A percentile compares a stretch with the other conserved stretches of the same genome.
phyloP scores from a whole-genome alignment of 73 alveolate genomes.

The Paramecium octaurelia region DNA sequence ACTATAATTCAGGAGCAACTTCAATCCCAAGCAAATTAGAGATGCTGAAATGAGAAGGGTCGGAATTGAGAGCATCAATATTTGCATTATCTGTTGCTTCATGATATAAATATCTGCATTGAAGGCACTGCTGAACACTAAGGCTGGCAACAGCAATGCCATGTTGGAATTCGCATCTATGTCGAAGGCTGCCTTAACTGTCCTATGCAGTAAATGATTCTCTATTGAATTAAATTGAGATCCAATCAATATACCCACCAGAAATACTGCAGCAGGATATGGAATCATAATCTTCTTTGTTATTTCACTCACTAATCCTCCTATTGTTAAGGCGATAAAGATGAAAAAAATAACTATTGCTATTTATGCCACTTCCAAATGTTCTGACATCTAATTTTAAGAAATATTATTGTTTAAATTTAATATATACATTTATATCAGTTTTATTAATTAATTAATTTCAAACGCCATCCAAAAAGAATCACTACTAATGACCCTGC shows the following conservation, averaged over 20 bases:
- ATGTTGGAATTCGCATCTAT: constrained; percentile 39
- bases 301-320: constrained; percentile 50
- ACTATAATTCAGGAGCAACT: constrained; percentile 56
- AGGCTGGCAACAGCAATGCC: constrained; percentile 51
- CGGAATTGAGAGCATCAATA: constrained; percentile 57
- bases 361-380: background rate
- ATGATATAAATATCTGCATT: constrained; percentile 64
- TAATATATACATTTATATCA: background rate
- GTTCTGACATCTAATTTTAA: constrained; percentile 4
- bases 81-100: constrained; percentile 52
- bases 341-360: constrained; percentile 54
- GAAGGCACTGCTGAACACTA: constrained; percentile 62
- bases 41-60: constrained; percentile 59
- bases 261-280: constrained; percentile 51
- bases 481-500: background rate
- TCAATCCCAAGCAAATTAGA: constrained; percentile 39
- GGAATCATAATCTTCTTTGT: constrained; percentile 51
- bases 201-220: background rate
- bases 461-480: background rate
- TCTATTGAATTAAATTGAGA: constrained; percentile 7
- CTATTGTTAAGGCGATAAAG: constrained; percentile 37
- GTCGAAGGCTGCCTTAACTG: background rate
- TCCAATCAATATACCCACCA: constrained; percentile 58
- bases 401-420: background rate
- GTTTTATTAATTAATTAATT: background rate